Percentiles rank a stretch among this genome's conserved stretches.
Evolutionary conservation across 2,329 filamentous ascomycete genomes (phyloP).

Genomic region (Aspergillus texensis): DNA sequence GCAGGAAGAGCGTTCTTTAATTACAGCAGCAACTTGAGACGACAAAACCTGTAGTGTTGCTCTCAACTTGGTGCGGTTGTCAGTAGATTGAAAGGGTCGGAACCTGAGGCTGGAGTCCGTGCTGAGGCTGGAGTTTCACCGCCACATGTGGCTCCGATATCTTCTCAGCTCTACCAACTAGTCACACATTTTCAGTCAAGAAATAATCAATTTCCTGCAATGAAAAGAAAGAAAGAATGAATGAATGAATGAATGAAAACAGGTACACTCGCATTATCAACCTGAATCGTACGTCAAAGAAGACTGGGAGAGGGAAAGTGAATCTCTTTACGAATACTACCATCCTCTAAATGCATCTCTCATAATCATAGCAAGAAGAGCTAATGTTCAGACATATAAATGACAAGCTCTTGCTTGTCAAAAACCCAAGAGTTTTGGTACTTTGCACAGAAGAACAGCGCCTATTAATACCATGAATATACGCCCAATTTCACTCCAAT

Average conservation of each 20-base stretch:
- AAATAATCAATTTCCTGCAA: no score
- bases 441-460: constrained; percentile 36
- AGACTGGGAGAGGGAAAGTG: no score
- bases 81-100: constrained; percentile 17
- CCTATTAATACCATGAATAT: constrained; percentile 46
- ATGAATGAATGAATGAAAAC: not conserved
- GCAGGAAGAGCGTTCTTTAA: constrained; percentile 12
- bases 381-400: not conserved
- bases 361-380: not conserved
- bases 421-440: constrained; percentile 28
- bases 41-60: constrained; percentile 21
- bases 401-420: constrained; percentile 11
- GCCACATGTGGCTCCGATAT: constrained; percentile 27
- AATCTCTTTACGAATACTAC: not conserved
- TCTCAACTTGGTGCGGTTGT: constrained; percentile 12
- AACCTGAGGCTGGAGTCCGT: constrained; percentile 15
- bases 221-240: not conserved
- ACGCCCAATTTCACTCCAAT: constrained; percentile 47
- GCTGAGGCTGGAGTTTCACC: constrained; percentile 29
- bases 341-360: constrained; percentile 4
- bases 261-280: not conserved
- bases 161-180: not conserved
- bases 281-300: not conserved
- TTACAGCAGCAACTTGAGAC: constrained; percentile 12
- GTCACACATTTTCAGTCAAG: no score